Evolutionary conservation across 1,284 basidiomycete genomes (phyloP).

Genomic region (Puccinia triticina): DNA sequence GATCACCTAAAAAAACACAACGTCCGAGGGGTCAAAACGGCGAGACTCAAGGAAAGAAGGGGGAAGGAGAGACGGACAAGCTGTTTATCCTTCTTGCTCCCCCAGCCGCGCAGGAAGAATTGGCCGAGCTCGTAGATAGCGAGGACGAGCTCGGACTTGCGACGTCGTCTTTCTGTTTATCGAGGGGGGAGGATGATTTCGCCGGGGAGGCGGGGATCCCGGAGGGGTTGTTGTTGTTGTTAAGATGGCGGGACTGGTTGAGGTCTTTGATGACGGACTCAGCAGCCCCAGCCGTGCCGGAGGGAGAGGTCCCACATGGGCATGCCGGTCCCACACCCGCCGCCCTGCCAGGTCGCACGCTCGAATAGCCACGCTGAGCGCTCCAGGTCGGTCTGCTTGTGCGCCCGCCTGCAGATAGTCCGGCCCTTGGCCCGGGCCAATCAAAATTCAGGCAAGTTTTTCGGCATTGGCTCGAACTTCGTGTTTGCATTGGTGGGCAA

Average conservation of each 20-base stretch:
- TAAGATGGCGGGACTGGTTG: too few relatives aligned
- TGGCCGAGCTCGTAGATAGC: slow-evolving; percentile 90
- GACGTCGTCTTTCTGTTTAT: slow-evolving; percentile 52
- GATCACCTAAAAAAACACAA: slow-evolving; percentile 57
- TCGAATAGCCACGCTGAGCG: slow-evolving; percentile 80
- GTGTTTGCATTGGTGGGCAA: neutral
- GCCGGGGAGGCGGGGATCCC: too few relatives aligned
- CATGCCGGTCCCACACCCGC: slow-evolving; percentile 86
- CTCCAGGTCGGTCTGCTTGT: slow-evolving; percentile 74
- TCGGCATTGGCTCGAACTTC: neutral
- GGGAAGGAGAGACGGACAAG: slow-evolving; percentile 69
- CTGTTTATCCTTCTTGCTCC: slow-evolving; percentile 78
- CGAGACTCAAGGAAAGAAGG: neutral
- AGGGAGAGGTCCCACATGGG: slow-evolving; percentile 85
- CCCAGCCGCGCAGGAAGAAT: slow-evolving; percentile 90
- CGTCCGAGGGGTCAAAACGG: too few relatives aligned
- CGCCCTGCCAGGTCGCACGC: slow-evolving; percentile 72
- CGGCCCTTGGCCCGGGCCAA: neutral
- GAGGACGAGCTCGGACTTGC: slow-evolving; percentile 76
- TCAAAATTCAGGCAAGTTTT: neutral
- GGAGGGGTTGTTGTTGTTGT: too few relatives aligned
- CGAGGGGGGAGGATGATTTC: slow-evolving; percentile 60
- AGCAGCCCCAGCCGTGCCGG: slow-evolving; percentile 88
- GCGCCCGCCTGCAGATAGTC: slow-evolving; percentile 68
- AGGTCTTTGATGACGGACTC: slow-evolving; percentile 78